Evolutionary conservation across 441 rosid genomes (phyloP), one percentile per base, ranked within the genome.

Genomic region (Populus hybrid): DNA sequence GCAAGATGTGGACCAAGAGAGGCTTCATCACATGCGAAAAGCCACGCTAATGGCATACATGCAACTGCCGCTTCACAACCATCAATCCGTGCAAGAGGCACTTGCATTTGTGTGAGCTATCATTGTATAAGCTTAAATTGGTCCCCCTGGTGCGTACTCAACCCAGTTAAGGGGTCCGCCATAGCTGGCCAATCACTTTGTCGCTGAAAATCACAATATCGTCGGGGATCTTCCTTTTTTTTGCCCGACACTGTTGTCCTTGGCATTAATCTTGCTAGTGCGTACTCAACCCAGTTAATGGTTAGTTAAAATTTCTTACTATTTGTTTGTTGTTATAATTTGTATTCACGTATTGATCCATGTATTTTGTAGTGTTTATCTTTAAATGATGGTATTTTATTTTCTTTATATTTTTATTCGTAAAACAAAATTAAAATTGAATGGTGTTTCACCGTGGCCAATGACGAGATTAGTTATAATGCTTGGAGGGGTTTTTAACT

Each of bases 141-240:
- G 66, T 23, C 80, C 65, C 70, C 68, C 23, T 10, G 11, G 38
- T 6, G 12, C 5, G 24, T 64, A 7, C 21, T 20, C 9, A 20
- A 6, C 74, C 36, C 20, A 42, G 53, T 31, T 68, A 67, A 72
- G 68, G 81, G 53, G 50, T 26, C 10, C 20, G 81, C 72, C 21
- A 35, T 77, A 20, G 76, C 80, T 80, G 83, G 76, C 82, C 84
- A 40, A 67, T 76, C 76, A 71, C 69, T 7, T 18, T 59, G 28
- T 40, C 29, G 56, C 9, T 53, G 29, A 3, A 42, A 2, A 42
- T 42, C 9, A 9, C 42, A 73, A 73, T 73, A 67, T 78, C 26
- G 24, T 67, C 33, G 7, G 38, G 18, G 9, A 53, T 78, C 16
- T 69, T 40, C 23, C 3, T 28, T 12, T 20, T 20, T 24, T 10